These are phyloP conservation scores for Kandelia obovata DNA, from an alignment of 345 rosid species.

Conservation along the genomic window DNA sequence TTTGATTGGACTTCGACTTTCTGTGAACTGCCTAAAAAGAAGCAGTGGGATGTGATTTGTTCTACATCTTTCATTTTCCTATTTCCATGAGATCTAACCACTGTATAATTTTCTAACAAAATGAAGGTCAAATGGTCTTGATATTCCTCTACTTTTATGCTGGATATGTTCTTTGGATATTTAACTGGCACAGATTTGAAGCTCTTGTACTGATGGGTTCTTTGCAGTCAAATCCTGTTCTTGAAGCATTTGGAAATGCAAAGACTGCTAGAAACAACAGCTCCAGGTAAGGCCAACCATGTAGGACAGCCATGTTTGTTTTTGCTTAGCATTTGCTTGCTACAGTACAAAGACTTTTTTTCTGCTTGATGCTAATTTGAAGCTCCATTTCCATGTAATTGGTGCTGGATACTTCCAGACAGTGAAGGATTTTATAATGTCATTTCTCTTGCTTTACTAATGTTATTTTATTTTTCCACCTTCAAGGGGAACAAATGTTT, in stretches of 20 bases:
- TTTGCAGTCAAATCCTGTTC: constrained; percentile 89
- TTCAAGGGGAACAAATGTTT: not conserved
- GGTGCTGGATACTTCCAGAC: not conserved
- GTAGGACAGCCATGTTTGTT: not conserved
- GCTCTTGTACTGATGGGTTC: constrained; percentile 21
- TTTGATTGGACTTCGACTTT: not conserved
- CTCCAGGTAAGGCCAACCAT: constrained; percentile 53
- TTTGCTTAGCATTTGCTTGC: not conserved
- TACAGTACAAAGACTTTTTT: not conserved
- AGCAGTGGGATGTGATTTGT: too few species aligned
- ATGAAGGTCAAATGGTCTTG: too few species aligned
- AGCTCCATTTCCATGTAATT: constrained; percentile 1
- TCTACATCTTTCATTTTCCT: too few species aligned
- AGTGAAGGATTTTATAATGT: not conserved
- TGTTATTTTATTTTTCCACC: not conserved
- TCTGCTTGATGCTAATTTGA: constrained; percentile 7
- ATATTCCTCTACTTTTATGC: not conserved
- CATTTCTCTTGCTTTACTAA: not conserved
- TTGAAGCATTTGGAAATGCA: constrained; percentile 94
- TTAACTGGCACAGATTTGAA: constrained; percentile 1
- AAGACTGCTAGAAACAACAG: constrained; percentile 85
- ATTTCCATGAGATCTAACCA: too few species aligned
- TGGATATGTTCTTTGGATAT: not conserved
- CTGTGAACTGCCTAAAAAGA: too few species aligned
- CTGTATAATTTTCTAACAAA: too few species aligned